Evolutionary conservation across 257 asterid species (phyloP).

Genomic region (Ilex asprella): DNA sequence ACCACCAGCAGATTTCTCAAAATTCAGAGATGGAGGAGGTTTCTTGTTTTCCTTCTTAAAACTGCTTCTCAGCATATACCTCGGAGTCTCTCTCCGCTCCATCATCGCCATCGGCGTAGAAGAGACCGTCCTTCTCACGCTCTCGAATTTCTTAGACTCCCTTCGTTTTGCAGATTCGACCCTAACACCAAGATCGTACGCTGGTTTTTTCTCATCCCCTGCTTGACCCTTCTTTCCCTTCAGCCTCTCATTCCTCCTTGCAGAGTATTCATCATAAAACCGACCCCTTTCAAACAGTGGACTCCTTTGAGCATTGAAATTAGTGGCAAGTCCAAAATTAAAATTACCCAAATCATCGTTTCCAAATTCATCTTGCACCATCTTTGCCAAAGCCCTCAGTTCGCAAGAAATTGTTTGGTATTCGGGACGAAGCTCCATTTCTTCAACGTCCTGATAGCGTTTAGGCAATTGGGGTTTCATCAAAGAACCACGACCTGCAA

Average conservation of each 20-base stretch:
- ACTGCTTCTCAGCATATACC: too few species aligned
- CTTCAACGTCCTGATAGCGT: constrained; percentile 24
- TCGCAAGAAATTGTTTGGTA: constrained; percentile 75
- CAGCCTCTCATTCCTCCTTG: constrained; percentile 86
- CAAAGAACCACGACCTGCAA: constrained; percentile 38
- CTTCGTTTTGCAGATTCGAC: constrained; percentile 67
- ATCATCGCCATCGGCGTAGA: too few species aligned
- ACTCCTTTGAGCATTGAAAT: constrained; percentile 23
- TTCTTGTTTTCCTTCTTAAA: too few species aligned
- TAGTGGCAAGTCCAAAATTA: not conserved
- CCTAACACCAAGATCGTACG: constrained; percentile 71
- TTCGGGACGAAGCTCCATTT: constrained; percentile 48
- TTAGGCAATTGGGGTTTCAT: constrained; percentile 47
- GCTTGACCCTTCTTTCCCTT: constrained; percentile 68
- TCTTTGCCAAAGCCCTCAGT: constrained; percentile 54
- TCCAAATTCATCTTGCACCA: constrained; percentile 62
- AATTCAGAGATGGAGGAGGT: too few species aligned
- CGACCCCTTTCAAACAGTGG: constrained; percentile 78
- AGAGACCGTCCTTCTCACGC: constrained; percentile 34
- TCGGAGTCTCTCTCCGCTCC: too few species aligned
- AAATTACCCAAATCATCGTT: constrained; percentile 8
- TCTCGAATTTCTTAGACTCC: constrained; percentile 32
- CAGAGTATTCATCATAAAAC: constrained; percentile 75
- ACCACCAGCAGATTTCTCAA: too few species aligned
- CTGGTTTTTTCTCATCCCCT: constrained; percentile 43